Conservation (phyloP, 202 grass and related monocot genomes). For the Zizania palustris region DNA sequence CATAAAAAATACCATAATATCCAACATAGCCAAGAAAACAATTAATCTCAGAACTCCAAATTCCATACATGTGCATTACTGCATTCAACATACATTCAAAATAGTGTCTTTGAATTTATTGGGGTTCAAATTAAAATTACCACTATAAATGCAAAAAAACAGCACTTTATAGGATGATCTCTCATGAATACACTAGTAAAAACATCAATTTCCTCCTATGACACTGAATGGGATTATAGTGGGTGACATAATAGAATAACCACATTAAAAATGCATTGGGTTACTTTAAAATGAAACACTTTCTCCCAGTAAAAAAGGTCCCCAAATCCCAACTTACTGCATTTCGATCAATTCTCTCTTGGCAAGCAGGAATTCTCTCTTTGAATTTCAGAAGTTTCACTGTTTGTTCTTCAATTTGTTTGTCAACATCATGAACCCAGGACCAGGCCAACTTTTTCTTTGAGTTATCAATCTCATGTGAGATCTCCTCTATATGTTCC, state of each 20-base stretch:
- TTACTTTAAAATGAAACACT: constrained; percentile 9
- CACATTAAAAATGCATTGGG: neutral
- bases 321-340: constrained; percentile 51
- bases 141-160: neutral
- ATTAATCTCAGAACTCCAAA: neutral
- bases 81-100: neutral
- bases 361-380: constrained; percentile 81
- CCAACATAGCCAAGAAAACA: constrained; percentile 24
- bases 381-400: constrained; percentile 76
- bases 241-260: neutral
- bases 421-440: constrained; percentile 87
- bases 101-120: constrained; percentile 26
- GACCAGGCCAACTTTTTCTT: constrained; percentile 95
- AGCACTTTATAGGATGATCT: neutral
- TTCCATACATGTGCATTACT: neutral
- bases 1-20: neutral
- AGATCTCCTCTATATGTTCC: constrained; percentile 95
- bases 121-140: neutral
- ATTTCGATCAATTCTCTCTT: constrained; percentile 81
- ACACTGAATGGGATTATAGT: constrained; percentile 1
- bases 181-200: neutral
- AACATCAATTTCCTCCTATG: neutral
- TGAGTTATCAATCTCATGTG: constrained; percentile 70
- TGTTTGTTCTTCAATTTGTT: constrained; percentile 66
- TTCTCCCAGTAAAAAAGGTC: constrained; percentile 9